A percentile compares a stretch with the other conserved stretches of the same genome.
These are phyloP conservation scores for Pinus tabuliformis DNA, from an alignment of 75 land plant genomes.

Conservation along the genomic window DNA sequence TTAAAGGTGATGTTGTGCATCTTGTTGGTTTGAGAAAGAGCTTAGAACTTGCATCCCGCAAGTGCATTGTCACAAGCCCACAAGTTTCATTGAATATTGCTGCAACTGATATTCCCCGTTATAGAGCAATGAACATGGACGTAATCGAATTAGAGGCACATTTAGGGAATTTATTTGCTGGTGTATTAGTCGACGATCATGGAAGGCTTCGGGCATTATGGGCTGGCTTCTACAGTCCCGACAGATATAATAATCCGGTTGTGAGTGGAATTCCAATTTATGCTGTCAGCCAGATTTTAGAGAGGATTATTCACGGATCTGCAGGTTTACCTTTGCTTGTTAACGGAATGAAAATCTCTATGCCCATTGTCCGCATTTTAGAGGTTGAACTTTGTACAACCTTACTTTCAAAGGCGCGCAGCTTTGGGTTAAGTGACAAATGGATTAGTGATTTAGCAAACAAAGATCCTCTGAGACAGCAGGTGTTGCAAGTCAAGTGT, in stretches of 20 bases:
- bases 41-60: too few species aligned
- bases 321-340: conserved; percentile 60
- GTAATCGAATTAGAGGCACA: conserved; percentile 26
- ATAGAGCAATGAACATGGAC: conserved; percentile 39
- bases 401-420: conserved; percentile 85
- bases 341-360: conserved; percentile 62
- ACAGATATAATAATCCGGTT: conserved; percentile 73
- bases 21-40: too few species aligned
- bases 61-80: too few species aligned
- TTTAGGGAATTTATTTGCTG: conserved; percentile 24
- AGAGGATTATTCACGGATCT: conserved; percentile 58
- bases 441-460: conserved; percentile 87
- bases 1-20: conserved; percentile 12
- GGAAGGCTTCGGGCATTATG: conserved; percentile 30
- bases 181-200: conserved; percentile 25
- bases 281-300: conserved; percentile 67
- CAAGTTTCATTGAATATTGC: too few species aligned
- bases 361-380: conserved; percentile 71
- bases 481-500: conserved; percentile 82
- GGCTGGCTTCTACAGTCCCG: conserved; percentile 50
- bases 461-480: conserved; percentile 76
- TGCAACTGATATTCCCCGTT: too few species aligned
- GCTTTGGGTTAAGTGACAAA: conserved; percentile 76
- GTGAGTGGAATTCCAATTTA: conserved; percentile 81
- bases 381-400: conserved; percentile 93